A percentile compares a stretch with the other conserved stretches of the same genome.
Evolutionary conservation across 2,329 filamentous ascomycete species (phyloP).

Genomic region (Colletotrichum viniferum): DNA sequence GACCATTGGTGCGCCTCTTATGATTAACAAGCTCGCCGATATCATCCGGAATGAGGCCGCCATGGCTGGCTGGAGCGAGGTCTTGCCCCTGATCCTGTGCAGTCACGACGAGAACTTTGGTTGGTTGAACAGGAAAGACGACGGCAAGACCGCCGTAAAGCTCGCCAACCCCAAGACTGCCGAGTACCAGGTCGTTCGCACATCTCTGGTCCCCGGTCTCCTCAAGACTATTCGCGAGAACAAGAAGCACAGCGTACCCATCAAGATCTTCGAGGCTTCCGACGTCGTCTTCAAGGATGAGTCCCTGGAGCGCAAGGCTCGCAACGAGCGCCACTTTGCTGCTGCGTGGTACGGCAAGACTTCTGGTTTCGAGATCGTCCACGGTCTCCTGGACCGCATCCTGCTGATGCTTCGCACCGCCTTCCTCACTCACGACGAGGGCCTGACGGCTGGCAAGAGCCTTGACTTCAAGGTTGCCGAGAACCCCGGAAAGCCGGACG

Average conservation of each 20-base stretch:
- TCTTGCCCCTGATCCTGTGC: slow-evolving; percentile 94
- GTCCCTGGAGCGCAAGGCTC: slow-evolving; percentile 78
- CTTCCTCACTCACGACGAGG: slow-evolving; percentile 80
- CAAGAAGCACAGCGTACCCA: slow-evolving; percentile 84
- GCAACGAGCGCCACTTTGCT: slow-evolving; percentile 95
- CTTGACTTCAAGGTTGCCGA: slow-evolving; percentile 57
- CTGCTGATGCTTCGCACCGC: slow-evolving; percentile 88
- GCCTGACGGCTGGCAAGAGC: slow-evolving; percentile 53
- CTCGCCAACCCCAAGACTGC: slow-evolving; percentile 92
- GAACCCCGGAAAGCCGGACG: slow-evolving; percentile 64
- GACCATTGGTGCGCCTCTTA: slow-evolving; percentile 84
- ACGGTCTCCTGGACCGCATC: slow-evolving; percentile 89
- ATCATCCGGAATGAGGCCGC: slow-evolving; percentile 88
- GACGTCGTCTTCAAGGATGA: slow-evolving; percentile 93
- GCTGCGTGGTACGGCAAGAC: slow-evolving; percentile 95
- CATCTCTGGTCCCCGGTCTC: slow-evolving; percentile 82
- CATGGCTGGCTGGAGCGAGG: slow-evolving; percentile 95
- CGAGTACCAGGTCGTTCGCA: slow-evolving; percentile 93
- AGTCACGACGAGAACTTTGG: slow-evolving; percentile 98
- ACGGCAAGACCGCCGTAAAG: slow-evolving; percentile 80
- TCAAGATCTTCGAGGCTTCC: slow-evolving; percentile 90
- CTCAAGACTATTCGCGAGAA: slow-evolving; percentile 95
- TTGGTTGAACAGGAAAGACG: slow-evolving; percentile 90
- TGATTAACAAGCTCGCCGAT: slow-evolving; percentile 93
- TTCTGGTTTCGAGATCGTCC: slow-evolving; percentile 93